phyloP scores from a whole-genome alignment of 257 asterid genomes.

The Forsythia suspensa region DNA sequence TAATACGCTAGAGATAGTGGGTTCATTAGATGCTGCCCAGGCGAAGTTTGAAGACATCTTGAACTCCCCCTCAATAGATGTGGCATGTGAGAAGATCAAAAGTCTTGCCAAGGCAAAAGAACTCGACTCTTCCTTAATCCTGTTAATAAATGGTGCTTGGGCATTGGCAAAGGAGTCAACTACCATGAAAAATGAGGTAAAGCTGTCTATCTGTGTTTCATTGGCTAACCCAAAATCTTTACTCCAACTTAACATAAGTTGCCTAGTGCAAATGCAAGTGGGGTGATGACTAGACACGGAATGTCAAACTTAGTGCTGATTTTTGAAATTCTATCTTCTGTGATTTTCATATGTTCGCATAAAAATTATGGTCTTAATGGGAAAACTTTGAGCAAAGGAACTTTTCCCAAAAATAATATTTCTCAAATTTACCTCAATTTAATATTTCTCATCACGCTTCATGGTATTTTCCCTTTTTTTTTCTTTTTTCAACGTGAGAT shows the following conservation, averaged over 20 bases:
- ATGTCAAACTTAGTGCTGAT: not conserved
- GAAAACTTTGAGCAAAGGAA: not conserved
- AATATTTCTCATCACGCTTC: too few relatives aligned
- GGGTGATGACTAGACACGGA: not conserved
- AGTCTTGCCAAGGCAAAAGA: constrained; percentile 82
- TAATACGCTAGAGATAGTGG: constrained; percentile 82
- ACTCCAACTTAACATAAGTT: not conserved
- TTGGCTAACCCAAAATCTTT: not conserved
- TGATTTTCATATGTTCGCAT: not conserved
- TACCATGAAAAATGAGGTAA: constrained; percentile 87
- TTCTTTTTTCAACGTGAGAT: too few relatives aligned
- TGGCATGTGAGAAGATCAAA: constrained; percentile 85
- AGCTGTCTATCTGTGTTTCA: not conserved
- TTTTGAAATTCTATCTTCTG: not conserved
- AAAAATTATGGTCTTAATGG: not conserved
- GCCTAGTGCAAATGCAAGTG: not conserved
- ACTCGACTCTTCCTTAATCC: constrained; percentile 87
- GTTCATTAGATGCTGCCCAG: constrained; percentile 84
- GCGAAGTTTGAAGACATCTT: constrained; percentile 82
- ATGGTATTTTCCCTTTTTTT: too few relatives aligned
- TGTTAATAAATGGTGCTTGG: constrained; percentile 89
- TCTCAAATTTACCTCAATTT: too few relatives aligned
- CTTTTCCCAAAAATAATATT: not conserved
- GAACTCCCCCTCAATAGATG: constrained; percentile 74
- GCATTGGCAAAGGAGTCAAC: constrained; percentile 84